Evolutionary conservation across 495 filamentous ascomycete genomes (phyloP).

Genomic region (Hypoxylon fragiforme): DNA sequence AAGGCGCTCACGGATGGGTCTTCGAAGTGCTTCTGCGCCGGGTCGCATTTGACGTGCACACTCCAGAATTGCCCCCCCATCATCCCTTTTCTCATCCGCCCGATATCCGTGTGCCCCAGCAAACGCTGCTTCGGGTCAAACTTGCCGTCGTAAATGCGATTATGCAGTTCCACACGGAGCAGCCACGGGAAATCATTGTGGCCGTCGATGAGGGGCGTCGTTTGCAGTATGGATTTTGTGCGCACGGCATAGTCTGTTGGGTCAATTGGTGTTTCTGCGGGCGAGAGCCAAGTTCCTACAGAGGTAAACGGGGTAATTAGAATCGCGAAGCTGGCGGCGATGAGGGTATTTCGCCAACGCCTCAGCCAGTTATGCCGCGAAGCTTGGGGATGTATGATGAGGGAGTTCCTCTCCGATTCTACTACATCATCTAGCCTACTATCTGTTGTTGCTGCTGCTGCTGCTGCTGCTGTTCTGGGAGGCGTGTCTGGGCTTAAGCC

Average conservation of each 20-base stretch:
- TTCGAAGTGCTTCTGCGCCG: conserved; percentile 20
- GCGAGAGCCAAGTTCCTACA: conserved; percentile 10
- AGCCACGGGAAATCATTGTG: conserved; percentile 40
- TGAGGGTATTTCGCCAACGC: conserved; percentile 13
- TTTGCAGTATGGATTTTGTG: conserved; percentile 10
- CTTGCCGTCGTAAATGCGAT: conserved; percentile 32
- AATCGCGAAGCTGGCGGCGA: conserved; percentile 2
- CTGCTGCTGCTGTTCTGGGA: background rate
- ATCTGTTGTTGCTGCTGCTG: background rate
- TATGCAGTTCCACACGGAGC: conserved; percentile 34
- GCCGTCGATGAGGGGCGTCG: conserved; percentile 32
- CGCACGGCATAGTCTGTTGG: conserved; percentile 14
- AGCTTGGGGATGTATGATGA: conserved; percentile 14
- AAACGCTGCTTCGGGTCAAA: conserved; percentile 35
- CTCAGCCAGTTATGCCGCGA: conserved; percentile 7
- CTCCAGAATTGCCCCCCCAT: conserved; percentile 45
- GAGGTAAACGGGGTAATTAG: conserved; percentile 14
- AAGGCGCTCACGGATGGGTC: conserved; percentile 26
- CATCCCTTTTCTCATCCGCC: conserved; percentile 25
- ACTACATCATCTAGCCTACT: background rate
- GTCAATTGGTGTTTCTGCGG: conserved; percentile 5
- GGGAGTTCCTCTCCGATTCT: background rate
- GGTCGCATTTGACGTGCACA: conserved; percentile 28
- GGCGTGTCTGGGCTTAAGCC: background rate
- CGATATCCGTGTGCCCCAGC: conserved; percentile 29